Evolutionary conservation across 2,329 filamentous ascomycete genomes (phyloP).

Genomic region (Didymella segeticola): DNA sequence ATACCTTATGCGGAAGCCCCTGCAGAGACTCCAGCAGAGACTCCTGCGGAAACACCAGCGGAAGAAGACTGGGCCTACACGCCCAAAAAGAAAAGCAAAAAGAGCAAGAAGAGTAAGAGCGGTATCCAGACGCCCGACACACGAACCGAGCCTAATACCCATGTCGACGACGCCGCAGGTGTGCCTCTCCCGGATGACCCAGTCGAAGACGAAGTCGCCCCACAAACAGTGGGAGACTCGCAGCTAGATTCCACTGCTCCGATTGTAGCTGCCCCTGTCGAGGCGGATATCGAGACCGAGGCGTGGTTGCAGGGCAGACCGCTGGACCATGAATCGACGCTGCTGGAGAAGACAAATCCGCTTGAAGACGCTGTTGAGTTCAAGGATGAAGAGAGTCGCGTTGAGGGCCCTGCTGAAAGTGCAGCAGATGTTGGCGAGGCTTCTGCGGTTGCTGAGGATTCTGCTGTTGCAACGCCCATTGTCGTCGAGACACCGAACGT

Average conservation of each 20-base stretch:
- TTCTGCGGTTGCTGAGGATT: not conserved
- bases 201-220: not conserved
- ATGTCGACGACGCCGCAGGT: not conserved
- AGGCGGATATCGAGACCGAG: slow-evolving; percentile 4
- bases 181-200: not conserved
- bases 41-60: not conserved
- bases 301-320: slow-evolving; percentile 7
- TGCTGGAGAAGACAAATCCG: slow-evolving; percentile 13
- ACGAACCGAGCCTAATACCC: not conserved
- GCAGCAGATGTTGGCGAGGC: not conserved
- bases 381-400: not conserved
- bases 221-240: no score
- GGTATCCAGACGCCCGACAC: slow-evolving; percentile 16
- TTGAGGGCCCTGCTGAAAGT: not conserved
- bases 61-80: slow-evolving; percentile 20
- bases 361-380: not conserved
- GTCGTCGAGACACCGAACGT: not conserved
- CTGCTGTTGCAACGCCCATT: not conserved
- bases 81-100: slow-evolving; percentile 30
- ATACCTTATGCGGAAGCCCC: no score
- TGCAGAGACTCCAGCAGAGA: not conserved
- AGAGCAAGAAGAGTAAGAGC: slow-evolving; percentile 27
- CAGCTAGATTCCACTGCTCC: not conserved
- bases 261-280: not conserved
- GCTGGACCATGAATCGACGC: not conserved